A percentile compares a stretch with the other conserved stretches of the same genome.
phyloP scores from a whole-genome alignment of 2,329 filamentous ascomycete species.

The Verticillium tricorpus region DNA sequence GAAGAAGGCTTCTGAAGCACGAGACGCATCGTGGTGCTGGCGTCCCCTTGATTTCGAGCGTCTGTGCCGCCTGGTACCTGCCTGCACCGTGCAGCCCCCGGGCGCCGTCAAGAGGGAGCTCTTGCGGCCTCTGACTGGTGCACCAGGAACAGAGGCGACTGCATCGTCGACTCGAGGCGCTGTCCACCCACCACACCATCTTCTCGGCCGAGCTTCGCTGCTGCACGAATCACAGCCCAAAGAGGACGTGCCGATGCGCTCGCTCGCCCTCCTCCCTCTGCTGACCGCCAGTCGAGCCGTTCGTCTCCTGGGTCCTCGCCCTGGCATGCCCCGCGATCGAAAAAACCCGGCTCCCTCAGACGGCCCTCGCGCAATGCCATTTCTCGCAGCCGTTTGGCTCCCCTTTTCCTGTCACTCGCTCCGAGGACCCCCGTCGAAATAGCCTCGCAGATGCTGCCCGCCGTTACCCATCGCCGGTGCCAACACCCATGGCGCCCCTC shows the following conservation, averaged over 20 bases:
- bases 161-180: conserved; percentile 1
- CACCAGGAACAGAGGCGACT: background rate
- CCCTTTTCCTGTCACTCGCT: conserved; percentile 3
- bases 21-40: background rate
- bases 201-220: conserved; percentile 7
- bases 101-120: background rate
- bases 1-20: conserved; percentile 2
- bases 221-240: conserved; percentile 12
- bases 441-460: background rate
- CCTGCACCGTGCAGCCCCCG: conserved; percentile 10
- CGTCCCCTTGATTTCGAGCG: background rate
- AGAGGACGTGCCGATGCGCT: conserved; percentile 1
- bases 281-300: conserved; percentile 1
- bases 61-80: background rate
- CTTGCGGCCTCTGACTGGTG: conserved; percentile 4
- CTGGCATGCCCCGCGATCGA: background rate
- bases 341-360: background rate
- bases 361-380: background rate
- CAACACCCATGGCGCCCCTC: background rate
- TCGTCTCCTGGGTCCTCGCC: background rate
- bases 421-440: conserved; percentile 2
- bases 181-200: conserved; percentile 10
- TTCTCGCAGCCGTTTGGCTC: conserved; percentile 1
- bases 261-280: conserved; percentile 3
- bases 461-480: background rate